Base-by-base conservation (phyloP, 441 rosid genomes). In the Macaranga tanarius region DNA sequence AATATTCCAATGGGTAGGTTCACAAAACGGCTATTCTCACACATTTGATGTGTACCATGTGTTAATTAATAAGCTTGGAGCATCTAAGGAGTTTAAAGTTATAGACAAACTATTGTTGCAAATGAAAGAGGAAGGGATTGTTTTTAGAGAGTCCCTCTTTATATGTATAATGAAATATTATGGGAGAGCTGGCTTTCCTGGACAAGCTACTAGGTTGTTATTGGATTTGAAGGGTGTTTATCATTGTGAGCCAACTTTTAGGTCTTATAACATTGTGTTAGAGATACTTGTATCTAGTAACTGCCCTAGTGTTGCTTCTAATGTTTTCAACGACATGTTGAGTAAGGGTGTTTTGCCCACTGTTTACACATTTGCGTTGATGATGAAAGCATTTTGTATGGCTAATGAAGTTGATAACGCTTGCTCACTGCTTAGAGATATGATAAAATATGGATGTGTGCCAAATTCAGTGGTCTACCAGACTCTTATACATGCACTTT, bases 241-340 rank as follows among this genome's bases (percentile, higher is more conserved):
- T 81, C 81, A 55, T 44, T 92, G 90, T 71, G 85, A 85, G 61
- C 93, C 93, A 44, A 89, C 77, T 63, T 89, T 87, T 72, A 87
- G 70, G 73, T 89, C 97, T 54, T 94, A 88, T 62, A 92, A 87
- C 83, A 86, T 80, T 59, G 93, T 85, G 19, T 73, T 90, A 79
- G 89, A 83, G 55, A 77, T 90, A 75, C 71, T 92, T 54, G 93
- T 90, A 11, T 79, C 77, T 34, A 79, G 82, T 61, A 74, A 81
- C 64, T 92, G 93, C 73, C 81, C 93, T 56, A 79, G 81, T 75
- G 81, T 87, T 71, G 90, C 95, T 16, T 81, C 84, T 9, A 92
- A 90, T 82, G 87, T 92, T 73, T 92, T 92, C 64, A 86, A 90
- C 75, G 93, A 92, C 69, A 92, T 94, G 99, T 77, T 94, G 76